phyloP scores from a whole-genome alignment of 2,329 filamentous ascomycete species.

The Periconia sp. region DNA sequence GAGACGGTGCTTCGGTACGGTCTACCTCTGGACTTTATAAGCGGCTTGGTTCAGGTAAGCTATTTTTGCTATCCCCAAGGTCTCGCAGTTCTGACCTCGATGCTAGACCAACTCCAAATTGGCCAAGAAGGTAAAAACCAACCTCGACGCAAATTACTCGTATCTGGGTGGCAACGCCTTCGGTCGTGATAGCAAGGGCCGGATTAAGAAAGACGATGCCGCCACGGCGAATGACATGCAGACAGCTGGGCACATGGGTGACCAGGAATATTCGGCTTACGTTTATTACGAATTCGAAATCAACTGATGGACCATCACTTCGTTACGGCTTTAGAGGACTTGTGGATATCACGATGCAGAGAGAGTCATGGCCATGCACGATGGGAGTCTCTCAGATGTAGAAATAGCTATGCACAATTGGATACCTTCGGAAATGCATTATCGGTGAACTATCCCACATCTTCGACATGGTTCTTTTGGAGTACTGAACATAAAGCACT shows the following conservation, averaged over 20 bases:
- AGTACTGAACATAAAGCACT: too few species aligned
- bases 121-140: constrained; percentile 70
- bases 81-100: constrained; percentile 9
- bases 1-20: constrained; percentile 98
- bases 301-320: constrained; percentile 2
- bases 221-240: constrained; percentile 82
- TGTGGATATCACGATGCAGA: neutral
- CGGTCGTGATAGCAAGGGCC: constrained; percentile 89
- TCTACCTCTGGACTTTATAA: constrained; percentile 86
- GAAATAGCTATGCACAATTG: too few species aligned
- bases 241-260: constrained; percentile 70
- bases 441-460: too few species aligned
- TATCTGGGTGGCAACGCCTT: constrained; percentile 96
- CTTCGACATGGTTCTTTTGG: too few species aligned
- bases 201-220: constrained; percentile 88
- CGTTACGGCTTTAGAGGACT: neutral
- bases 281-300: constrained; percentile 97
- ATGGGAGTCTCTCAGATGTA: neutral
- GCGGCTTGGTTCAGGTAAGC: constrained; percentile 78
- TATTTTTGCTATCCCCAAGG: neutral
- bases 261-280: constrained; percentile 91
- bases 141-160: constrained; percentile 81
- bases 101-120: constrained; percentile 86
- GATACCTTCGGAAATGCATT: too few species aligned
- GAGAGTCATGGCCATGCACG: neutral